A percentile compares a stretch with the other conserved stretches of the same genome.
Conservation (phyloP, 768 basidiomycete genomes). For the Infundibulicybe gibba region DNA sequence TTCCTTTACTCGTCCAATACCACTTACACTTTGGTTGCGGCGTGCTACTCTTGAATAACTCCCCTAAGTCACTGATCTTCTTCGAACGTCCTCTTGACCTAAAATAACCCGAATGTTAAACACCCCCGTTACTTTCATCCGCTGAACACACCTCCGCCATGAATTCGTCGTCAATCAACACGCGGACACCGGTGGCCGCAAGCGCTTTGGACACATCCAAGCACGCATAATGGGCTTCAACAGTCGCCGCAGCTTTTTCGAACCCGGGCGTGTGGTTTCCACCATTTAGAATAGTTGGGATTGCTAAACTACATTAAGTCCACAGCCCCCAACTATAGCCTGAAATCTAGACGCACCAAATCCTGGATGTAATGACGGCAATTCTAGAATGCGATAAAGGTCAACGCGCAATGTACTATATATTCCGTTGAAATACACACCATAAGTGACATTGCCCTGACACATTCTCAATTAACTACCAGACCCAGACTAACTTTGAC, state of each 20-base stretch:
- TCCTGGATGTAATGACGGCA: not conserved
- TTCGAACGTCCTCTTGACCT: constrained; percentile 50
- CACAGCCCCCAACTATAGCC: not conserved
- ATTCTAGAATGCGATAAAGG: not conserved
- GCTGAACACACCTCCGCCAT: constrained; percentile 40
- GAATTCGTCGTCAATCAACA: constrained; percentile 66
- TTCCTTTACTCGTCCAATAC: too few species aligned
- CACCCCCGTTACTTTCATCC: too few species aligned
- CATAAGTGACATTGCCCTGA: constrained; percentile 75
- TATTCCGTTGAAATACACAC: constrained; percentile 33
- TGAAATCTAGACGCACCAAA: not conserved
- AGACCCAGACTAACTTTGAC: not conserved
- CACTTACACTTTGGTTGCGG: too few species aligned
- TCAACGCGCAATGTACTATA: not conserved
- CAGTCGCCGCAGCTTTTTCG: constrained; percentile 55
- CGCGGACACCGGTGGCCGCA: constrained; percentile 65
- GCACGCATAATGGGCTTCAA: constrained; percentile 61
- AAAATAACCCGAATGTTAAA: too few species aligned
- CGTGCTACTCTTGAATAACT: constrained; percentile 4
- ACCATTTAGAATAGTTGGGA: constrained; percentile 67
- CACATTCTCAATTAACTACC: not conserved
- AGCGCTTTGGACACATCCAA: constrained; percentile 68
- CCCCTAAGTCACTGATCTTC: constrained; percentile 29
- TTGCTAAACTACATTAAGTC: constrained; percentile 39
- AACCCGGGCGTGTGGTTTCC: constrained; percentile 80